phyloP scores from a whole-genome alignment of 2,329 filamentous ascomycete genomes.

The Sclerotinia borealis region DNA sequence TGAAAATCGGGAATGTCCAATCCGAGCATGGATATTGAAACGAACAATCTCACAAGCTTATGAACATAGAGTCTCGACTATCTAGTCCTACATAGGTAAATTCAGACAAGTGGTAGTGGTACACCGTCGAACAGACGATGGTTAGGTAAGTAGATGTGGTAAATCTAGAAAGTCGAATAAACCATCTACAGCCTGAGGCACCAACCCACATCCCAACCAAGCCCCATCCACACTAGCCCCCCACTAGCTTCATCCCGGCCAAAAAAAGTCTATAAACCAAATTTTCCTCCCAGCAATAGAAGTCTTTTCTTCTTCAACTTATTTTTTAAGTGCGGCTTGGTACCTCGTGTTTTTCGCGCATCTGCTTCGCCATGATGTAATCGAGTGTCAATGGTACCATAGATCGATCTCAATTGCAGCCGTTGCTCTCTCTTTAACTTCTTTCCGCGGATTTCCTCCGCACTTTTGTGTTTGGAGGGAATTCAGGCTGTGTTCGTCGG shows the following conservation, averaged over 20 bases:
- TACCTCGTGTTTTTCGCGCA: conserved; percentile 14
- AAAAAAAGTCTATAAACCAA: conserved; percentile 1
- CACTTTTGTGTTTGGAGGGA: background rate
- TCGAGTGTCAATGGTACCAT: conserved; percentile 33
- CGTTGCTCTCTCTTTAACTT: conserved; percentile 44
- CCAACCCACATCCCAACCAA: background rate
- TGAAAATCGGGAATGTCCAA: too few species aligned
- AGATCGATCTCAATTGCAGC: conserved; percentile 63
- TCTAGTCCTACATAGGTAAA: too few species aligned
- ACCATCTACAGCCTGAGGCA: background rate
- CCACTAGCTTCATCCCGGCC: background rate
- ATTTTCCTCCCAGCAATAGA: background rate
- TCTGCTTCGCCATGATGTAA: conserved; percentile 24
- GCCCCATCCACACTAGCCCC: background rate
- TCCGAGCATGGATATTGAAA: too few species aligned
- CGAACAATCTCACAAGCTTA: too few species aligned
- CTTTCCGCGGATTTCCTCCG: conserved; percentile 34
- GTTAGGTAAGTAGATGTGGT: too few species aligned
- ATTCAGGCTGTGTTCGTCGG: conserved; percentile 15
- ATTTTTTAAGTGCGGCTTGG: conserved; percentile 30
- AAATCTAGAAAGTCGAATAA: background rate
- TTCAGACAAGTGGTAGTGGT: too few species aligned
- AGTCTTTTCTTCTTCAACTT: background rate
- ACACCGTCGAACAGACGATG: too few species aligned
- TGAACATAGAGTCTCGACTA: too few species aligned